Conservation (phyloP, 2,329 filamentous ascomycete species). For the Pseudofabraea citricarpa region DNA sequence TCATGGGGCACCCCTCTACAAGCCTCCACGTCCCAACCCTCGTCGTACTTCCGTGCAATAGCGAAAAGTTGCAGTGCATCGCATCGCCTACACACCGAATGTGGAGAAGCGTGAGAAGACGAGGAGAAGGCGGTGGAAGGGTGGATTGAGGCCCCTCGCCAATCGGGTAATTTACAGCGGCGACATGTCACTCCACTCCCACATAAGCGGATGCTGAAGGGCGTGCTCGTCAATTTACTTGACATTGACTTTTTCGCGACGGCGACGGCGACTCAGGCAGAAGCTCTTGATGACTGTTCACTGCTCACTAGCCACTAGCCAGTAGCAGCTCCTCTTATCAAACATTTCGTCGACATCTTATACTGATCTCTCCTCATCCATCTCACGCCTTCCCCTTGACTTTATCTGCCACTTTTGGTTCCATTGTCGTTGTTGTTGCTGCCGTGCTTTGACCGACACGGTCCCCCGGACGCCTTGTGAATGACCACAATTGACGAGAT, state of each 20-base stretch:
- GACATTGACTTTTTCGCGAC: too few species aligned
- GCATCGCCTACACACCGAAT: not conserved
- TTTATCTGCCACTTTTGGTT: not conserved
- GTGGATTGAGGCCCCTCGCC: constrained; percentile 2
- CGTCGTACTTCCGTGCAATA: too few species aligned
- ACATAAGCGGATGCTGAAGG: constrained; percentile 17
- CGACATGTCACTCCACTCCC: constrained; percentile 8
- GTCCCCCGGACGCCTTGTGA: constrained; percentile 18
- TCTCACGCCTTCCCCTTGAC: constrained; percentile 16
- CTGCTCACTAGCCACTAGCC: not conserved
- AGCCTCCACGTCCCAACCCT: too few species aligned
- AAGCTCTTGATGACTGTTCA: not conserved
- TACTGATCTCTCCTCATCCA: not conserved
- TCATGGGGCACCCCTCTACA: not conserved
- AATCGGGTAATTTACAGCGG: constrained; percentile 12
- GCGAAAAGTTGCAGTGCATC: too few species aligned
- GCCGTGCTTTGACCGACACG: not conserved
- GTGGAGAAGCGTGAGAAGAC: too few species aligned
- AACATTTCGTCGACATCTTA: constrained; percentile 17
- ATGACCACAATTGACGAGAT: constrained; percentile 39
- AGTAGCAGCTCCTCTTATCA: constrained; percentile 3
- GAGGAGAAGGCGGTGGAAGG: constrained; percentile 14
- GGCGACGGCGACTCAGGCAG: not conserved
- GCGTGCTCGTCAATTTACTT: constrained; percentile 18
- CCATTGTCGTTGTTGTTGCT: not conserved